Evolutionary conservation across 352 stramenopile species (phyloP), one percentile per base, ranked within the genome.

Genomic region (Thraustochytrium sp.): DNA sequence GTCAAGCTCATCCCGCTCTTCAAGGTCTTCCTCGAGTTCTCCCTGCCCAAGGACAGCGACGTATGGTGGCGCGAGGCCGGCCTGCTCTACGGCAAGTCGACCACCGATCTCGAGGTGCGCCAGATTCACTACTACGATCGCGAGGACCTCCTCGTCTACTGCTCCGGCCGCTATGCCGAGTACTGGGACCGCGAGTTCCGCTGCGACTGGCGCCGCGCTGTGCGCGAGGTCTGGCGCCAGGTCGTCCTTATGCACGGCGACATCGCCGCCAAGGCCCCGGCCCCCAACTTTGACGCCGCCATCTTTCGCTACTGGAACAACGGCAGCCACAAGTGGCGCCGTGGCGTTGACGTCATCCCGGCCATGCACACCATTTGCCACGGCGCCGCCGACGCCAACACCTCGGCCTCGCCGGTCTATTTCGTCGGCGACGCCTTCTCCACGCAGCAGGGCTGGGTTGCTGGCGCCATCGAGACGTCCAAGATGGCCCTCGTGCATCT

Each of bases 1-100:
- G 68, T 80, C 48, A 80, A 64, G 51, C 18, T 48, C 26, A 80
- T 80, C 53, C 68, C 68, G 37, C 51, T 80, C 18, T 80, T 80
- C 53, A 80, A 80, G 68, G 68, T 80, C 3, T 80, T 80, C 26
- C 51, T 80, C 9, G 44, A 80, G 49, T 80, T 46, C 1, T 1
- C 38, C 0, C 21, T 34, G 5, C 44, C 31, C 0, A 13, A 44
- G 13, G 16, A n/a, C 16, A 26, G 16, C 5, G 34, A 80, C 13
- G n/a, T 55, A 13, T 80, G 68, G 68, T 80, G 68, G 68, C 31
- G 34, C n/a, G 68, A 80, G 53, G 42, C 34, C 18, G 68, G 68
- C 26, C 63, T 80, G 11, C 11, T 46, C 44, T 64, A 72, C 29
- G 68, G 68, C 42, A 80, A 80, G 51, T 80, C 68, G 11, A 80